Conservation (phyloP, 768 basidiomycete species). For the Boletus rex-veris region DNA sequence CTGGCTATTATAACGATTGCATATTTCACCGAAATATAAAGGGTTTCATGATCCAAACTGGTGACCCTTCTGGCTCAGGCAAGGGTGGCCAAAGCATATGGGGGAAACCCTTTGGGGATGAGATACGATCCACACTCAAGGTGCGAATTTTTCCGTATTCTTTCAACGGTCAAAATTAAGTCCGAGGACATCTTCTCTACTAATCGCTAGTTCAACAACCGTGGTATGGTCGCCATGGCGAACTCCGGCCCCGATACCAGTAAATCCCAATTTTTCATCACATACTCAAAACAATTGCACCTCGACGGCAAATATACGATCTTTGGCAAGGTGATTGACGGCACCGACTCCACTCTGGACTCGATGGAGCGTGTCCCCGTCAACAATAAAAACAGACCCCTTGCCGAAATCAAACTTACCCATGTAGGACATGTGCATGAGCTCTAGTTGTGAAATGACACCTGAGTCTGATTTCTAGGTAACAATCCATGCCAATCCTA, state of each 20-base stretch:
- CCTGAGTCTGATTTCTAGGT: constrained; percentile 42
- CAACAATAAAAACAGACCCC: constrained; percentile 83
- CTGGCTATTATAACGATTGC: constrained; percentile 79
- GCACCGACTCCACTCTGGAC: constrained; percentile 89
- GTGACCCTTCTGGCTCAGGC: constrained; percentile 84
- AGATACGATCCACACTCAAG: constrained; percentile 91
- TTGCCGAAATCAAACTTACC: constrained; percentile 78
- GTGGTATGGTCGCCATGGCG: constrained; percentile 97
- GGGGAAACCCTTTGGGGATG: constrained; percentile 89
- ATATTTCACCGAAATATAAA: constrained; percentile 95
- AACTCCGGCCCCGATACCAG: constrained; percentile 94
- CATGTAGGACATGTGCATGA: constrained; percentile 48
- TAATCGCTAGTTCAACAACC: constrained; percentile 75
- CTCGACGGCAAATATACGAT: constrained; percentile 95
- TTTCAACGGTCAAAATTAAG: background rate
- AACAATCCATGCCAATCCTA: constrained; percentile 92
- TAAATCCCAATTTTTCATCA: constrained; percentile 87
- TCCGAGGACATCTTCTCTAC: background rate
- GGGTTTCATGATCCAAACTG: constrained; percentile 94
- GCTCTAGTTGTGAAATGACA: background rate
- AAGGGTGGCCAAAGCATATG: constrained; percentile 98
- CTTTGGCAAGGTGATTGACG: constrained; percentile 97
- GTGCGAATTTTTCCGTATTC: constrained; percentile 37
- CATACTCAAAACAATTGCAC: constrained; percentile 90
- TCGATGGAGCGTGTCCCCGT: constrained; percentile 92